Percentiles rank a stretch among this genome's conserved stretches.
Evolutionary conservation across 306 rosid species (phyloP).

Genomic region (Fragaria nilgerrensis): DNA sequence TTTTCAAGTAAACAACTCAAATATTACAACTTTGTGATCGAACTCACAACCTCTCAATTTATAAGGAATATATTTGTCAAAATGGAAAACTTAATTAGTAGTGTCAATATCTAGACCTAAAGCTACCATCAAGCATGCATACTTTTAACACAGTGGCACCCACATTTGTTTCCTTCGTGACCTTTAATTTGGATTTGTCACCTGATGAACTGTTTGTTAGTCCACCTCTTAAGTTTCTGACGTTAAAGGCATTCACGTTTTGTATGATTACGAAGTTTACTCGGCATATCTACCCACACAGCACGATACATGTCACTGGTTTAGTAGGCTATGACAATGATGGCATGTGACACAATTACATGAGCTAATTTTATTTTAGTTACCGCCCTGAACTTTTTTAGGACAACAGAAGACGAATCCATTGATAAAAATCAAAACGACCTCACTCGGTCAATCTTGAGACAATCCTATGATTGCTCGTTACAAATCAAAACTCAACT

Average conservation of each 20-base stretch:
- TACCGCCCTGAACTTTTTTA: too few species aligned
- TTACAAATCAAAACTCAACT: too few species aligned
- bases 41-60: too few species aligned
- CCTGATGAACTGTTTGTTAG: constrained; percentile 26
- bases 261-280: background rate
- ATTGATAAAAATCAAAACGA: too few species aligned
- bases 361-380: too few species aligned
- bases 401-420: too few species aligned
- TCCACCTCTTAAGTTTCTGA: background rate
- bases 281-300: background rate
- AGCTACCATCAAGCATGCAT: background rate
- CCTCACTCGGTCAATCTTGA: too few species aligned
- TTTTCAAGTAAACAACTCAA: too few species aligned
- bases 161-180: background rate
- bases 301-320: background rate
- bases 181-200: constrained; percentile 8
- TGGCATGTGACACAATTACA: background rate
- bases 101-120: background rate
- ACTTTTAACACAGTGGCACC: constrained; percentile 17
- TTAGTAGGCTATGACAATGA: background rate
- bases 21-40: too few species aligned
- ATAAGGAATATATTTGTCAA: background rate
- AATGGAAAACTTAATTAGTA: too few species aligned
- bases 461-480: too few species aligned
- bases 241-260: background rate